These are phyloP conservation scores for Aotearoamyces nothofagi DNA, from an alignment of 2,329 filamentous ascomycete species.

Conservation along the genomic window DNA sequence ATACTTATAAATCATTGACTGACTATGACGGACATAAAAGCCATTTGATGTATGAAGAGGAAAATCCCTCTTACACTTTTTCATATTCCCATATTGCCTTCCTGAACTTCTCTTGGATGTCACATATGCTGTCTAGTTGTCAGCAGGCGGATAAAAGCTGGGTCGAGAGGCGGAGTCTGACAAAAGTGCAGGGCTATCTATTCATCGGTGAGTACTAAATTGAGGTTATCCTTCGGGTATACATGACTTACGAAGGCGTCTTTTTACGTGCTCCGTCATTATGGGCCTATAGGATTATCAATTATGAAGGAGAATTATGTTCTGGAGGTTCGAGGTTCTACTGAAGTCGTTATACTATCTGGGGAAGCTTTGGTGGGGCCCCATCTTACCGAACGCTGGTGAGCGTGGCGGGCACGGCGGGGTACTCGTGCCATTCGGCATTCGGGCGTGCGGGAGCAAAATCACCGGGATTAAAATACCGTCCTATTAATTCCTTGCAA, in stretches of 20 bases:
- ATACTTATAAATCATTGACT: too few relatives aligned
- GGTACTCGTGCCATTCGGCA: too few relatives aligned
- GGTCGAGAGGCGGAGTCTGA: slow-evolving; percentile 1
- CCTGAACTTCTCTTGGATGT: slow-evolving; percentile 88
- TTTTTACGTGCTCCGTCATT: slow-evolving; percentile 3
- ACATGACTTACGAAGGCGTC: slow-evolving; percentile 5
- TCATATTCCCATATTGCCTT: slow-evolving; percentile 71
- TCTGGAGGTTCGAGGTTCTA: too few relatives aligned
- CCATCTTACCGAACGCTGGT: too few relatives aligned
- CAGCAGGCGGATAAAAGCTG: background rate
- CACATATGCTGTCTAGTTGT: slow-evolving; percentile 56
- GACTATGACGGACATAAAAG: background rate
- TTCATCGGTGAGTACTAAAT: slow-evolving; percentile 1
- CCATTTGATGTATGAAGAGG: slow-evolving; percentile 1
- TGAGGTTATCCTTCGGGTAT: background rate
- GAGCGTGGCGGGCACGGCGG: too few relatives aligned
- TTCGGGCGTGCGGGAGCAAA: too few relatives aligned
- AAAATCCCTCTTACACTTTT: slow-evolving; percentile 44
- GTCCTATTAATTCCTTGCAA: too few relatives aligned
- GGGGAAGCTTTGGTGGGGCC: too few relatives aligned
- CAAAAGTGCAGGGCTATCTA: slow-evolving; percentile 12
- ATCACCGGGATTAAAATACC: too few relatives aligned
- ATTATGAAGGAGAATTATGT: too few relatives aligned
- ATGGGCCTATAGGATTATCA: too few relatives aligned
- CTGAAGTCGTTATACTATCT: too few relatives aligned